These are phyloP conservation scores for Anastatica hierochuntica DNA, from an alignment of 345 rosid species.

Conservation along the genomic window DNA sequence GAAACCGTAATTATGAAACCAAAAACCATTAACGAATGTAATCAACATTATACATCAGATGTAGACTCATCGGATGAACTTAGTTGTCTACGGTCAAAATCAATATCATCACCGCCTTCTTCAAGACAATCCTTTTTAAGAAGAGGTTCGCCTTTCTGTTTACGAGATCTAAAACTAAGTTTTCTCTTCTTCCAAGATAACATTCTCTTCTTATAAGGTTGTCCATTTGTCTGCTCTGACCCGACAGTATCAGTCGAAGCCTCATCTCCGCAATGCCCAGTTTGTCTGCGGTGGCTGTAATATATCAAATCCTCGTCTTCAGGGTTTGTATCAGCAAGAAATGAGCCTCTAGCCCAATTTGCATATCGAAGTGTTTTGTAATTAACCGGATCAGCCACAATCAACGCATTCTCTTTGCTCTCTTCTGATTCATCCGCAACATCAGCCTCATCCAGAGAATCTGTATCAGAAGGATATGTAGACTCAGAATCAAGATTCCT, in stretches of 20 bases:
- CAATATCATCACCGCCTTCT: conserved; percentile 99
- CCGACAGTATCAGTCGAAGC: conserved; percentile 29
- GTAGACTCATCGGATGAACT: conserved; percentile 63
- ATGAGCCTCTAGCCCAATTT: conserved; percentile 64
- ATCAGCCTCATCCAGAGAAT: conserved; percentile 58
- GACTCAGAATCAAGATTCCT: conserved; percentile 69
- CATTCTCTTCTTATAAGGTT: conserved; percentile 51
- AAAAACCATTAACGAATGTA: too few species aligned
- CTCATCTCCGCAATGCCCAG: conserved; percentile 36
- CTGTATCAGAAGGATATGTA: conserved; percentile 70
- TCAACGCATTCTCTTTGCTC: conserved; percentile 36
- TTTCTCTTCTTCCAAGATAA: conserved; percentile 91
- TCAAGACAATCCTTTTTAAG: conserved; percentile 81
- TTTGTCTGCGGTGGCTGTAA: conserved; percentile 62
- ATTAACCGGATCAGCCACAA: conserved; percentile 55
- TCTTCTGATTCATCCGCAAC: conserved; percentile 82
- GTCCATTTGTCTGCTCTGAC: conserved; percentile 42
- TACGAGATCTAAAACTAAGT: conserved; percentile 76
- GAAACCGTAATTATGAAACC: too few species aligned
- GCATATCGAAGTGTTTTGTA: conserved; percentile 79
- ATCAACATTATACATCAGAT: conserved; percentile 20
- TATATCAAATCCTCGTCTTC: conserved; percentile 76
- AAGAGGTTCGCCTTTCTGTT: conserved; percentile 85
- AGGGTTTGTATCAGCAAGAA: conserved; percentile 38
- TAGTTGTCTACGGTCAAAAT: conserved; percentile 82